A percentile compares a stretch with the other conserved stretches of the same genome.
Evolutionary conservation across 139 green algal species (phyloP).

Genomic region (Chlamydomonas urium): DNA sequence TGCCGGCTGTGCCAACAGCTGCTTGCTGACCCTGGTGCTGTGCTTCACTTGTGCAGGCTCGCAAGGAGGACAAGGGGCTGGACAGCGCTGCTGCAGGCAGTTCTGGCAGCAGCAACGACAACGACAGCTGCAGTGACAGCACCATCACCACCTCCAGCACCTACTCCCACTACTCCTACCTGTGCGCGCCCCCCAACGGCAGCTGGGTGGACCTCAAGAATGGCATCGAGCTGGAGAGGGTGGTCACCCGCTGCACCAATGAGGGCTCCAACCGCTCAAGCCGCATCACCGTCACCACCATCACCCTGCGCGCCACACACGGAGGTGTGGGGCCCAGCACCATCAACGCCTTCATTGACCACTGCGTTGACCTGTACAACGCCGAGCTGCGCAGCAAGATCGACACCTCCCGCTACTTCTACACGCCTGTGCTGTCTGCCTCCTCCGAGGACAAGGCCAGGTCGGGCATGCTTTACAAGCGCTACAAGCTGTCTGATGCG

Average conservation of each 20-base stretch:
- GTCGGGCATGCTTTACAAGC: slow-evolving; percentile 15
- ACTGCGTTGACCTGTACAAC: background rate
- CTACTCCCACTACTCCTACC: background rate
- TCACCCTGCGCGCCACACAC: background rate
- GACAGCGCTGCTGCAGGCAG: background rate
- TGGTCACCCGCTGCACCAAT: background rate
- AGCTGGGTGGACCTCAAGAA: background rate
- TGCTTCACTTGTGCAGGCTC: background rate
- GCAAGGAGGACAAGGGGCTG: background rate
- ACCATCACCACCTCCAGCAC: background rate
- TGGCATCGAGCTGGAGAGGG: background rate
- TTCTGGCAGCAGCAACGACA: background rate
- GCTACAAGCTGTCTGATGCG: slow-evolving; percentile 24
- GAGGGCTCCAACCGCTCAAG: background rate
- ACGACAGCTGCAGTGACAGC: too few relatives aligned
- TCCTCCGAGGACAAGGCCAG: background rate
- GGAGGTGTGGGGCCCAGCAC: too few relatives aligned
- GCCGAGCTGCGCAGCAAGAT: background rate
- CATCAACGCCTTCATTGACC: background rate
- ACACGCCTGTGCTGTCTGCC: background rate
- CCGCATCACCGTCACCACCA: background rate
- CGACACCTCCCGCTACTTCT: background rate
- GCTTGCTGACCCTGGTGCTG: background rate
- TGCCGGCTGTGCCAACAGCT: background rate
- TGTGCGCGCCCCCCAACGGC: background rate